Evolutionary conservation across 768 basidiomycete species (phyloP), one percentile per base, ranked within the genome.

Genomic region (Amanita subjunquillea): DNA sequence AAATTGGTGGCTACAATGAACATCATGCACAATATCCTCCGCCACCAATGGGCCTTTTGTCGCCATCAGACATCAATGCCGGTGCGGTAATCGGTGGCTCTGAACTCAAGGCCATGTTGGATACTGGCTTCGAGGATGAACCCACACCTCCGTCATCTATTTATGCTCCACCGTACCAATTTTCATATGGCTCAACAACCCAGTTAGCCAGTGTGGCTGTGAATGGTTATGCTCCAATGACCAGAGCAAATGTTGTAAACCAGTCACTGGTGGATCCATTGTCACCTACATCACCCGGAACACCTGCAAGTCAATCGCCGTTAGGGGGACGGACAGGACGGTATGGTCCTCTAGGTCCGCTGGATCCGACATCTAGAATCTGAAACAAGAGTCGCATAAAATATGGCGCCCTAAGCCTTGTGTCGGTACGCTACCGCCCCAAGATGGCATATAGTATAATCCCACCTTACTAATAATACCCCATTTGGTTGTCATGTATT

Each of bases 1-100:
- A 99, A 65, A 92, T 99, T 51, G 94, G 95, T 9, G 91, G 80
- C 44, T 97, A 98, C 69, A 95, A 97, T 66, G 94, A 97, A 66
- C 74, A 88, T 63, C 79, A 79, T 64, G 57, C 70, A 27, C 77
- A 83, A 59, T 93, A 83, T 59, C 87, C 91, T 32, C 88, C 89
- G 4, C 93, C 94, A 0, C 92, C 93, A 9, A 73, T 82, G n/a
- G 87, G 78, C 2, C 72, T 93, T 6, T 67, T 77, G 22, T 58
- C 75, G 15, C 69, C 78, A 13, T 65, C 67, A 34, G 63, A 67
- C 41, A 60, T 64, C 23, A 66, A 72, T 32, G 61, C 63, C 37
- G 71, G 72, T 9, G 64, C 69, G 60, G 69, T 77, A 32, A 69
- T 97, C 7, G 88, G 78, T 38, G 78, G 74, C 54, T 76, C 82